Evolutionary conservation across 768 basidiomycete genomes (phyloP).

Genomic region (Amyloporia xantha): DNA sequence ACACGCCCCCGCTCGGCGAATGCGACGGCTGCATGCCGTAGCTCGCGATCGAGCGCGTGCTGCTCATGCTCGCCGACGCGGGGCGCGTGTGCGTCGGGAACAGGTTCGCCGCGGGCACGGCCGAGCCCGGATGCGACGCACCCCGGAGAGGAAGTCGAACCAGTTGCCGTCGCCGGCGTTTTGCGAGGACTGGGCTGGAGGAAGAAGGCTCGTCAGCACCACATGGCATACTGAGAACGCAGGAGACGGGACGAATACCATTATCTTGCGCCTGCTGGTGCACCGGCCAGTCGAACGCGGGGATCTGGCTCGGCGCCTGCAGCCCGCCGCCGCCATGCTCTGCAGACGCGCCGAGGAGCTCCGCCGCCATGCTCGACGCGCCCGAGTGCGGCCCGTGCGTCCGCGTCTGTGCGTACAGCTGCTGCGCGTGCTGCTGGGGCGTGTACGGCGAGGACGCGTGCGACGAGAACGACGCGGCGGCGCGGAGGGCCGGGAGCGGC

Average conservation of each 20-base stretch:
- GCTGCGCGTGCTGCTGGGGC: not conserved
- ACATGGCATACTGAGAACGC: slow-evolving; percentile 5
- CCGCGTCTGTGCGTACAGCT: not conserved
- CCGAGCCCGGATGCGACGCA: slow-evolving; percentile 2
- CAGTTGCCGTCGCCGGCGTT: slow-evolving; percentile 7
- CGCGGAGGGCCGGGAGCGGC: slow-evolving; percentile 8
- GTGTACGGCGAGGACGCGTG: slow-evolving; percentile 7
- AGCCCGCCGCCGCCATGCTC: slow-evolving; percentile 11
- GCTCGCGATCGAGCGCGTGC: slow-evolving; percentile 6
- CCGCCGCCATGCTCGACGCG: slow-evolving; percentile 16
- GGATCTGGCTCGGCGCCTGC: slow-evolving; percentile 5
- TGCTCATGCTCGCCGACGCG: slow-evolving; percentile 10
- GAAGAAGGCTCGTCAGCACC: too few species aligned
- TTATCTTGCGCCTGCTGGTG: slow-evolving; percentile 9
- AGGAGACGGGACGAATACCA: too few species aligned
- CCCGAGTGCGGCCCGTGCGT: slow-evolving; percentile 10
- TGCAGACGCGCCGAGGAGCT: slow-evolving; percentile 14
- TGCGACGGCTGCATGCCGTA: slow-evolving; percentile 3
- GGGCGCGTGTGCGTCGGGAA: slow-evolving; percentile 9
- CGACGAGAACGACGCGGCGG: slow-evolving; percentile 13
- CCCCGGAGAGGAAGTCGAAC: slow-evolving; percentile 17
- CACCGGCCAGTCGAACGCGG: slow-evolving; percentile 23
- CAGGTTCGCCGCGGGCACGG: slow-evolving; percentile 10
- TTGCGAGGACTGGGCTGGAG: not conserved
- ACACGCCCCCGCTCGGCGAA: not conserved